Conservation (phyloP, 2,329 filamentous ascomycete genomes). For the Periglandula ipomoeae region DNA sequence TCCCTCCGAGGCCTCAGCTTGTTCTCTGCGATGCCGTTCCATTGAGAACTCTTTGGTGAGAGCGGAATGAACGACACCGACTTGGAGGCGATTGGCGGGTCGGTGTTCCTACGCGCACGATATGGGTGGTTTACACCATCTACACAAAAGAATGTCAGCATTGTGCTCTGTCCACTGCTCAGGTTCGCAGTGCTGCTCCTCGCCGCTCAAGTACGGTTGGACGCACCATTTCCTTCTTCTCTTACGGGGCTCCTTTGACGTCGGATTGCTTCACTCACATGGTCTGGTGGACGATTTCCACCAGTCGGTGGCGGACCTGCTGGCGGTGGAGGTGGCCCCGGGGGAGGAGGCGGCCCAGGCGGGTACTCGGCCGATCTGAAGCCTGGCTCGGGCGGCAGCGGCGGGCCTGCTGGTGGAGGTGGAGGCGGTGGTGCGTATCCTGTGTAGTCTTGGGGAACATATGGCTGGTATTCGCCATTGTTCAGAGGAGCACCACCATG, state of each 20-base stretch:
- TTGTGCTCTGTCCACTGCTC: slow-evolving; percentile 11
- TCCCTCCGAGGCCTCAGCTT: slow-evolving; percentile 18
- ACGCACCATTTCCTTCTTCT: slow-evolving; percentile 30
- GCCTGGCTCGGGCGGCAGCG: slow-evolving; percentile 9
- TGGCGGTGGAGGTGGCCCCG: slow-evolving; percentile 22
- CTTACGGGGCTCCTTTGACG: slow-evolving; percentile 14
- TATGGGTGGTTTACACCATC: slow-evolving; percentile 19
- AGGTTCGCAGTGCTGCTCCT: background rate
- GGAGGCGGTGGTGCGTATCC: slow-evolving; percentile 27
- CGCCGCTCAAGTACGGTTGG: slow-evolving; percentile 18
- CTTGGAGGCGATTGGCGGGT: slow-evolving; percentile 19
- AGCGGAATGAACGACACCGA: slow-evolving; percentile 39
- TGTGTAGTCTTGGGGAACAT: slow-evolving; percentile 34
- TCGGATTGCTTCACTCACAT: slow-evolving; percentile 34
- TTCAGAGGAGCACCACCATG: slow-evolving; percentile 16
- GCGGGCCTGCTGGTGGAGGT: slow-evolving; percentile 25
- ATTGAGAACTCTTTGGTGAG: slow-evolving; percentile 39
- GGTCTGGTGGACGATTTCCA: slow-evolving; percentile 27
- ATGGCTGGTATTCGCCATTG: slow-evolving; percentile 27
- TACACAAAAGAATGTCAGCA: slow-evolving; percentile 9
- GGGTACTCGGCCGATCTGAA: slow-evolving; percentile 11
- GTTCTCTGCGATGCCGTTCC: slow-evolving; percentile 28
- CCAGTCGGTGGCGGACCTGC: slow-evolving; percentile 23
- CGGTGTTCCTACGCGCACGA: background rate
- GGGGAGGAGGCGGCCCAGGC: slow-evolving; percentile 12